Conservation (phyloP, 495 filamentous ascomycete genomes). For the Penicillium parvum region DNA sequence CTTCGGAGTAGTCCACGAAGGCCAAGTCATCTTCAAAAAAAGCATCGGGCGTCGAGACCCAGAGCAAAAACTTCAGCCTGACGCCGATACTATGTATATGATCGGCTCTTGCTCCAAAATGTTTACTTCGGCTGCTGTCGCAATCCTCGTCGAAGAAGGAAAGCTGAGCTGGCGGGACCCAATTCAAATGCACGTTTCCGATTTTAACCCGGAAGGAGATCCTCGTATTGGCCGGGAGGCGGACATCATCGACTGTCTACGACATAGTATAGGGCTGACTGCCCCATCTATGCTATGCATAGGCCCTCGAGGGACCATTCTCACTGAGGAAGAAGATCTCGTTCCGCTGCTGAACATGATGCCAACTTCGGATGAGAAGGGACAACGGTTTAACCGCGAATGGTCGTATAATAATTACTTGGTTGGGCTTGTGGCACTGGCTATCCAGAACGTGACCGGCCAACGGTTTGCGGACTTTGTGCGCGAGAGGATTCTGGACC, state of each 20-base stretch:
- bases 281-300: constrained; percentile 19
- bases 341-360: constrained; percentile 27
- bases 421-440: constrained; percentile 36
- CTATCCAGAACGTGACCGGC: constrained; percentile 39
- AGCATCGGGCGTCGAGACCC: constrained; percentile 23
- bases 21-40: constrained; percentile 17
- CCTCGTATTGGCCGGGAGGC: constrained; percentile 22
- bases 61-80: background rate
- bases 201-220: constrained; percentile 18
- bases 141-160: constrained; percentile 28
- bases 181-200: constrained; percentile 17
- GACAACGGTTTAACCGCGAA: constrained; percentile 23
- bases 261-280: constrained; percentile 44
- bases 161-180: constrained; percentile 19
- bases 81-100: constrained; percentile 32
- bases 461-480: constrained; percentile 36
- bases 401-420: constrained; percentile 45
- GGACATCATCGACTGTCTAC: constrained; percentile 43
- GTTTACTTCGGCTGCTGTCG: constrained; percentile 29
- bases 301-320: constrained; percentile 5
- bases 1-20: too few species aligned
- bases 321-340: constrained; percentile 11
- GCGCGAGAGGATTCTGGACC: constrained; percentile 38
- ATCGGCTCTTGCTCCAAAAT: constrained; percentile 38
- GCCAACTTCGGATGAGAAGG: constrained; percentile 18